A percentile compares a stretch with the other conserved stretches of the same genome.
Evolutionary conservation across 2,329 filamentous ascomycete species (phyloP).

Genomic region (Nectriaceae sp.): DNA sequence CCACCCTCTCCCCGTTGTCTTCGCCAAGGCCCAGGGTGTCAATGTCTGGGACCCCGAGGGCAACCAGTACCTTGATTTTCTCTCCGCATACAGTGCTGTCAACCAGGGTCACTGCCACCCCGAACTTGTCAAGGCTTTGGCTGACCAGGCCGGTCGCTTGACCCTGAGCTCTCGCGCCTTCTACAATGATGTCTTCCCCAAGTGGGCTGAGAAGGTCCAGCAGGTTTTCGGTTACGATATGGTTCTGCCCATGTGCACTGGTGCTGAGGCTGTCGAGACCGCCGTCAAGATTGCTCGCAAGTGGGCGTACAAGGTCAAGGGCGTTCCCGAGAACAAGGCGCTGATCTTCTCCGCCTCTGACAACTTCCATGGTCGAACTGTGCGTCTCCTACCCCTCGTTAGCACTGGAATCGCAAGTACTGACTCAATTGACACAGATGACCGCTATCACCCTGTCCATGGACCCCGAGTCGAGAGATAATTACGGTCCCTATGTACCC

Average conservation of each 20-base stretch:
- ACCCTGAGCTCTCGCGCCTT: conserved; percentile 94
- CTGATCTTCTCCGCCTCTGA: conserved; percentile 81
- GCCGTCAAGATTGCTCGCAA: conserved; percentile 95
- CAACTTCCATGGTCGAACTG: conserved; percentile 96
- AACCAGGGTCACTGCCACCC: conserved; percentile 99
- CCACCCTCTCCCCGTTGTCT: conserved; percentile 93
- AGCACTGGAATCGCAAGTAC: neutral
- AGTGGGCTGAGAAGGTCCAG: conserved; percentile 91
- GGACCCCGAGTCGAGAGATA: conserved; percentile 91
- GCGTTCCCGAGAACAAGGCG: conserved; percentile 81
- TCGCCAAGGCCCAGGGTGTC: conserved; percentile 80
- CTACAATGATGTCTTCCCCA: conserved; percentile 97
- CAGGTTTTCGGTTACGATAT: conserved; percentile 92
- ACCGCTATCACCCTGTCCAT: conserved; percentile 93
- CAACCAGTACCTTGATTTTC: conserved; percentile 93
- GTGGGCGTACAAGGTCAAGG: conserved; percentile 97
- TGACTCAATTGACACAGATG: conserved; percentile 58
- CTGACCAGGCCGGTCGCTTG: conserved; percentile 84
- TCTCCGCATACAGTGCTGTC: conserved; percentile 96
- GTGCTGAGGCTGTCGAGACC: conserved; percentile 94
- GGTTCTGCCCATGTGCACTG: conserved; percentile 98
- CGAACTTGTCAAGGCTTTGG: conserved; percentile 86
- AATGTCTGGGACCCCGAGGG: conserved; percentile 97
- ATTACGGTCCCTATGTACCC: conserved; percentile 95
- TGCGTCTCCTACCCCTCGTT: conserved; percentile 47